phyloP scores from a whole-genome alignment of 805 yeast genomes.

The Sugiyamaella marilandica region DNA sequence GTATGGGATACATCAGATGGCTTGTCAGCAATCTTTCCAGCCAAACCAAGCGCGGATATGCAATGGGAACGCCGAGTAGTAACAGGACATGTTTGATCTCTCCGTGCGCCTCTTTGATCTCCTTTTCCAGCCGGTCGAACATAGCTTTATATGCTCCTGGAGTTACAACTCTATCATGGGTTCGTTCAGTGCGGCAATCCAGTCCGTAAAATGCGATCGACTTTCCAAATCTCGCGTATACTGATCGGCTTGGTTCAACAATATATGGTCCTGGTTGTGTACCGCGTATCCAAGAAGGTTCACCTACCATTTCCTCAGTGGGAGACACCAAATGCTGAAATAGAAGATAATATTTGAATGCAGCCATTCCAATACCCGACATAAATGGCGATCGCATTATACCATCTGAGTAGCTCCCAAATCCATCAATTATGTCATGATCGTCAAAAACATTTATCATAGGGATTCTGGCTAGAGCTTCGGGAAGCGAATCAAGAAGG shows the following conservation, averaged over 20 bases:
- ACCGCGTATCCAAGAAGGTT: constrained; percentile 62
- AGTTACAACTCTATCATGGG: constrained; percentile 51
- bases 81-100: constrained; percentile 72
- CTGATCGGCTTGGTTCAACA: constrained; percentile 58
- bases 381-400: constrained; percentile 74
- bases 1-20: constrained; percentile 56
- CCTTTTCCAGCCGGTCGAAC: constrained; percentile 56
- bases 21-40: constrained; percentile 65
- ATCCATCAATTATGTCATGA: constrained; percentile 96
- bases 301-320: constrained; percentile 38
- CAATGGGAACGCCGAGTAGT: constrained; percentile 90
- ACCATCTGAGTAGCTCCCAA: constrained; percentile 74
- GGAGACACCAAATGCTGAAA: constrained; percentile 80
- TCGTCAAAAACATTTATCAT: constrained; percentile 85
- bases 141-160: constrained; percentile 52
- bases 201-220: constrained; percentile 69
- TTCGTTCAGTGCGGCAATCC: constrained; percentile 92
- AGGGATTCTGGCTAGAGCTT: constrained; percentile 79
- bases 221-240: constrained; percentile 69
- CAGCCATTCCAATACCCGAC: constrained; percentile 65
- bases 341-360: constrained; percentile 81
- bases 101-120: constrained; percentile 45
- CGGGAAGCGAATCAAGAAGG: constrained; percentile 61
- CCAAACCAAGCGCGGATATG: constrained; percentile 92
- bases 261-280: constrained; percentile 62